Base-by-base conservation (phyloP, 495 filamentous ascomycete genomes). In the Chaetomium tenue region DNA sequence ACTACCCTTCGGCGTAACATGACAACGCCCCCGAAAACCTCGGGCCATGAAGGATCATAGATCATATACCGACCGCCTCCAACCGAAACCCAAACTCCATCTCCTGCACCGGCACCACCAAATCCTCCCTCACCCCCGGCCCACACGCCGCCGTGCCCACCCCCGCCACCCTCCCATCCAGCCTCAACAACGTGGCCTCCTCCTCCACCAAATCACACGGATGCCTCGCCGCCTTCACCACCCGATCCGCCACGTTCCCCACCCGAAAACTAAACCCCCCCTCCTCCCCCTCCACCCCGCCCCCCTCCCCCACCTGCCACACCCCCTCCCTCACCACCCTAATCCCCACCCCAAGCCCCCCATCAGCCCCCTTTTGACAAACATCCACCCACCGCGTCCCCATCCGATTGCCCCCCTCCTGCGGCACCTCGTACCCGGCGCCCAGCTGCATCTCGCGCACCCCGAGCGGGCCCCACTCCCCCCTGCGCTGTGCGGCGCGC, bases 371-470 rank as follows among this genome's bases (percentile, higher is more conserved):
- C n/a, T n/a, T n/a, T n/a, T n/a, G n/a, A 16, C 54, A 81, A 70
- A 54, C 33, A 37, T 77, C 68, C 25, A 87, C 70, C 83, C 84
- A 88, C 20, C 79, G 67, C 4, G 82, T 84, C 22, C 83, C 85
- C 48, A 81, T 84, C n/a, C 85, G 74, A 62, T 89, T 89, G 40
- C 84, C 82, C 54, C 77, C 82, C 63, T 89, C 87, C 62, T 89
- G 87, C 0, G 86, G 87, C 37, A 82, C 81, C 47, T 89, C 87
- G 68, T 88, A 89, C 4, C 77, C 72, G 1, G 81, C 82, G 60
- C 33, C 33, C n/a, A n/a, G n/a, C 33, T 81, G 81, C 48, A 89
- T 0, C 77, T 5, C 82, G 74, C 13, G 79, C 51, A 88, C 30
- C 77, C 5, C 81, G 75, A 9, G 5, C 12, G 74, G 74, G 3